Evolutionary conservation across 768 basidiomycete genomes (phyloP).

Genomic region (Boletus edulis): DNA sequence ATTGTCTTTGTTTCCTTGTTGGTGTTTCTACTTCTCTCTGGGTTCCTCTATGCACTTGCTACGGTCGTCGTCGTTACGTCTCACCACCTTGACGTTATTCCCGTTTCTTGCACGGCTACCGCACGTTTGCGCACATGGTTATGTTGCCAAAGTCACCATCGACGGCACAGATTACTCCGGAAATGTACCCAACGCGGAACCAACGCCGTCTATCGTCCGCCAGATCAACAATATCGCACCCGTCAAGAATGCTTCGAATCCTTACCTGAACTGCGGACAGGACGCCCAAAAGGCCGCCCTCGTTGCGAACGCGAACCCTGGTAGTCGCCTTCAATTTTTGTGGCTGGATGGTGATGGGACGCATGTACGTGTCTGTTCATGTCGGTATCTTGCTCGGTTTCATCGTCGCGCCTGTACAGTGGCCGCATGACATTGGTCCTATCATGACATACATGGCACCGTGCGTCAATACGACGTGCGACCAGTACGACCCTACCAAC

Average conservation of each 20-base stretch:
- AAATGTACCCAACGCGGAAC: slow-evolving; percentile 40
- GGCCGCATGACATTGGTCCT: slow-evolving; percentile 63
- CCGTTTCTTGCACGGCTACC: slow-evolving; percentile 11
- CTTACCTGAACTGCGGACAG: slow-evolving; percentile 59
- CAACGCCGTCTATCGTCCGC: slow-evolving; percentile 42
- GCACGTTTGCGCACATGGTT: slow-evolving; percentile 43
- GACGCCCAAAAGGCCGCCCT: slow-evolving; percentile 47
- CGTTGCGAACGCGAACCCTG: slow-evolving; percentile 57
- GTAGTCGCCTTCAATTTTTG: slow-evolving; percentile 50
- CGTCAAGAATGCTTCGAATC: slow-evolving; percentile 57
- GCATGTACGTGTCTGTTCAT: slow-evolving; percentile 25
- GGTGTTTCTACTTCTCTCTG: too few species aligned
- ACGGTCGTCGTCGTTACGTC: neutral
- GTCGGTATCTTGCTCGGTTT: neutral
- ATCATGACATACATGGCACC: slow-evolving; percentile 72
- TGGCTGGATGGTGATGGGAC: slow-evolving; percentile 50
- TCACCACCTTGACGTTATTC: slow-evolving; percentile 1
- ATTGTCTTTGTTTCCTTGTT: too few species aligned
- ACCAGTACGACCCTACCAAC: slow-evolving; percentile 52
- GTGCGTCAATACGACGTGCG: slow-evolving; percentile 57
- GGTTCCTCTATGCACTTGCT: slow-evolving; percentile 2
- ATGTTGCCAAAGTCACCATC: slow-evolving; percentile 39
- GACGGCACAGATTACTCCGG: slow-evolving; percentile 45
- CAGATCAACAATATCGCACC: slow-evolving; percentile 42
- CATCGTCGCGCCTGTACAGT: slow-evolving; percentile 22